phyloP scores from a whole-genome alignment of 352 stramenopile species.

The Phytophthora hybrid region DNA sequence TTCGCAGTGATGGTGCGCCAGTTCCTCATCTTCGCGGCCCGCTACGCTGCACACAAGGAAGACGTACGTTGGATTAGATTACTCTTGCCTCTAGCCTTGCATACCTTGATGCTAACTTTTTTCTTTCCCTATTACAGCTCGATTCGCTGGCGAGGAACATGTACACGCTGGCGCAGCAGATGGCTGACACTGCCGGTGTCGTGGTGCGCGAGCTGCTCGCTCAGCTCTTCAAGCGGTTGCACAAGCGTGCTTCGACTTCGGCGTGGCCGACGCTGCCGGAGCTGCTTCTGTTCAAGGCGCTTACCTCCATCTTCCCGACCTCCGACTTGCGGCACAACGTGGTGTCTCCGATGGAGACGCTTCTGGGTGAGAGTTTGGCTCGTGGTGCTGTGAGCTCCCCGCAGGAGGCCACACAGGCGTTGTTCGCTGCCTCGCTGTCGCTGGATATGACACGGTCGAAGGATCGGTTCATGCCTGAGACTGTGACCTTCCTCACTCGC shows the following conservation, averaged over 20 bases:
- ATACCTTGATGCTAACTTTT: constrained; percentile 37
- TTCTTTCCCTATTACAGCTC: constrained; percentile 62
- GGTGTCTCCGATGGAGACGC: constrained; percentile 91
- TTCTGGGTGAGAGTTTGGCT: constrained; percentile 91
- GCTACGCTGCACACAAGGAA: constrained; percentile 72
- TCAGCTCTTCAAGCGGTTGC: constrained; percentile 92
- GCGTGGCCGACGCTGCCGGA: constrained; percentile 90
- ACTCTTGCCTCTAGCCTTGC: background rate
- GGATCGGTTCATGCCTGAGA: constrained; percentile 91
- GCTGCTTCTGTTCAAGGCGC: constrained; percentile 90
- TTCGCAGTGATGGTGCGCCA: constrained; percentile 94
- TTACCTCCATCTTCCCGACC: constrained; percentile 93
- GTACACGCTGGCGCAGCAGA: constrained; percentile 92
- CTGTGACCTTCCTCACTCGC: constrained; percentile 61
- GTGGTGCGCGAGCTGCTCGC: constrained; percentile 91
- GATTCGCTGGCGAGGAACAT: constrained; percentile 86
- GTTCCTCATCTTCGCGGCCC: constrained; percentile 92
- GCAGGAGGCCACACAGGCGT: constrained; percentile 84
- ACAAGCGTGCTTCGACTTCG: constrained; percentile 56
- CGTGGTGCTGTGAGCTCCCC: constrained; percentile 74
- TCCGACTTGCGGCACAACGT: constrained; percentile 96
- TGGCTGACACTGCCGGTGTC: constrained; percentile 87
- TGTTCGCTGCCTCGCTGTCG: constrained; percentile 78
- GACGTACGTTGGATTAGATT: constrained; percentile 49
- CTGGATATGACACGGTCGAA: constrained; percentile 88